A percentile compares a stretch with the other conserved stretches of the same genome.
phyloP scores from a whole-genome alignment of 163 green algal species.

The Trebouxia gelatinosa region DNA sequence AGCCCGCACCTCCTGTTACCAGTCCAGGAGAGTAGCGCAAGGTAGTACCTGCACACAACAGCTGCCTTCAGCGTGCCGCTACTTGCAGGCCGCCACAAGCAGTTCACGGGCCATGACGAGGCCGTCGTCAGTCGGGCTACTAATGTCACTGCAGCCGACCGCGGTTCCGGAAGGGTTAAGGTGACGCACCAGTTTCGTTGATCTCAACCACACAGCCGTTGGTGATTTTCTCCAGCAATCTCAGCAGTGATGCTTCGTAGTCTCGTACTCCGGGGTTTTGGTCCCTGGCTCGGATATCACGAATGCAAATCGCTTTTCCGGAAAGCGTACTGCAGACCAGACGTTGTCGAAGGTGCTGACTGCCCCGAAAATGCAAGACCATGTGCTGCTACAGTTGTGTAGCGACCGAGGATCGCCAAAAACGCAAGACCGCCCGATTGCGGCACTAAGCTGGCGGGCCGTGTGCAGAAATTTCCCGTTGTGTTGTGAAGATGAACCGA shows the following conservation, averaged over 20 bases:
- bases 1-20: constrained; percentile 62
- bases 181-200: constrained; percentile 89
- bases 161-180: neutral
- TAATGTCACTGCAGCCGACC: neutral
- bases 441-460: too few relatives aligned
- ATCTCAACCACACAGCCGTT: constrained; percentile 96
- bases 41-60: constrained; percentile 79
- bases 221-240: constrained; percentile 95
- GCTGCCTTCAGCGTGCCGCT: too few relatives aligned
- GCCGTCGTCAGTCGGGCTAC: neutral
- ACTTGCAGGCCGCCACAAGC: neutral
- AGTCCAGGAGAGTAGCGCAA: constrained; percentile 92
- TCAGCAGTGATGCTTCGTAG: constrained; percentile 90
- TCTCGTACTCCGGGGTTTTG: constrained; percentile 80
- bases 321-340: constrained; percentile 84
- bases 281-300: constrained; percentile 85
- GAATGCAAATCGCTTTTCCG: constrained; percentile 81
- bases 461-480: too few relatives aligned
- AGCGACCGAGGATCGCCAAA: too few relatives aligned
- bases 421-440: too few relatives aligned
- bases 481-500: too few relatives aligned
- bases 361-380: constrained; percentile 78
- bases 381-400: constrained; percentile 9
- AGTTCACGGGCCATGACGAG: neutral
- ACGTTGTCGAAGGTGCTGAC: constrained; percentile 78